Base-by-base conservation (phyloP, 2,329 filamentous ascomycete genomes). In the Thelonectria discophora region DNA sequence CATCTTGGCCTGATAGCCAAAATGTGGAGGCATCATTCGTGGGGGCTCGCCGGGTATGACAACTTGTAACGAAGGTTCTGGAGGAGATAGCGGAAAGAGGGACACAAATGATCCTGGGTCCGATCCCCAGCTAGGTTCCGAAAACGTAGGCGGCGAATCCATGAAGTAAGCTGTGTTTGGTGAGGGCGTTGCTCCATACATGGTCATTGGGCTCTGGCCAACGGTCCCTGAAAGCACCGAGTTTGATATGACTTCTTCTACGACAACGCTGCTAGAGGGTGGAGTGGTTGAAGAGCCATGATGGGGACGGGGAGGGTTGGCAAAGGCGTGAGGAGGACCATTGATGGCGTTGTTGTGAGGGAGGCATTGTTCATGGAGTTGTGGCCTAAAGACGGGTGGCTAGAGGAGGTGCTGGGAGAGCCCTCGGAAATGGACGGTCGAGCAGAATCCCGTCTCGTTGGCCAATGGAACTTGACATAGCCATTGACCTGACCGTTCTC, bases 401-500 rank as follows among this genome's bases (percentile, higher is more conserved):
- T 7, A 24, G 24, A 24, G 24, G 24, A 7, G 24, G 24, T 24
- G 32, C 13, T 55, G 9, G 62, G 42, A 12, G 60, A 40, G 10
- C 49, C 40, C 15, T 66, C 52, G 15, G 56, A 42, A 10, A 43
- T 55, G 18, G 65, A 57, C 7, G 62, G 64, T 18, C 67, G 65
- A 30, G 58, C 58, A 10, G 66, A 64, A 15, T 55, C 55, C 48
- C 42, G 62, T 62, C 45, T 69, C 52, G 61, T 64, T n/a, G 73
- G 72, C 76, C 76, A 78, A 50, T 74, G 70, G 48, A 78, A 76
- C 55, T 78, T 78, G 58, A 78, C 72, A 61, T 78, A 78, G 2
- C 76, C 75, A 50, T 78, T 78, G 32, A 78, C 74, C 45, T 70
- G 69, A 15, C 77, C 77, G 42, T 75, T 73, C 3, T 64, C 37